Conservation (phyloP, 2,329 filamentous ascomycete genomes). For the Zelopaecilomyces penicillatus region DNA sequence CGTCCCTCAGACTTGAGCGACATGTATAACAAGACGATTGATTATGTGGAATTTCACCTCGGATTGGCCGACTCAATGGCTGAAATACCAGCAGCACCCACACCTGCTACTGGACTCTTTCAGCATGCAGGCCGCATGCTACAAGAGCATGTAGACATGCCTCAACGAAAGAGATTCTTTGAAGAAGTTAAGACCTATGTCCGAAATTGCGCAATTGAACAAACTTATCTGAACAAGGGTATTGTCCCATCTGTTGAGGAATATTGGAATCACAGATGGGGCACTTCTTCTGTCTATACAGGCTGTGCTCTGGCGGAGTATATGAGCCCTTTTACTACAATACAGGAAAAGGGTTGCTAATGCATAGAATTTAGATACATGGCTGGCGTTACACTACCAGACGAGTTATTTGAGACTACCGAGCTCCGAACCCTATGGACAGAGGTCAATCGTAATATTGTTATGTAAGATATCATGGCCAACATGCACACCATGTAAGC, state of each 20-base stretch:
- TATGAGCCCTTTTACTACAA: too few species aligned
- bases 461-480: neutral
- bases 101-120: neutral
- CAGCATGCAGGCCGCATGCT: neutral
- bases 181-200: neutral
- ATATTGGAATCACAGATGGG: neutral
- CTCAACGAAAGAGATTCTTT: neutral
- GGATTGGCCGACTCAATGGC: too few species aligned
- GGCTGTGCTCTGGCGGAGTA: neutral
- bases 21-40: neutral
- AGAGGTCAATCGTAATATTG: neutral
- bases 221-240: neutral
- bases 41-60: neutral
- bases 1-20: neutral
- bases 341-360: too few species aligned
- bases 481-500: neutral
- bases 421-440: neutral
- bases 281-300: neutral
- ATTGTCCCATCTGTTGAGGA: neutral
- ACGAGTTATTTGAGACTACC: neutral
- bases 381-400: neutral
- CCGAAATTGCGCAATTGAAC: neutral
- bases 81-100: neutral
- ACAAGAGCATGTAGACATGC: neutral
- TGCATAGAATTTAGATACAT: neutral